Base-by-base conservation (phyloP, 768 basidiomycete genomes). In the Russula vinacea region DNA sequence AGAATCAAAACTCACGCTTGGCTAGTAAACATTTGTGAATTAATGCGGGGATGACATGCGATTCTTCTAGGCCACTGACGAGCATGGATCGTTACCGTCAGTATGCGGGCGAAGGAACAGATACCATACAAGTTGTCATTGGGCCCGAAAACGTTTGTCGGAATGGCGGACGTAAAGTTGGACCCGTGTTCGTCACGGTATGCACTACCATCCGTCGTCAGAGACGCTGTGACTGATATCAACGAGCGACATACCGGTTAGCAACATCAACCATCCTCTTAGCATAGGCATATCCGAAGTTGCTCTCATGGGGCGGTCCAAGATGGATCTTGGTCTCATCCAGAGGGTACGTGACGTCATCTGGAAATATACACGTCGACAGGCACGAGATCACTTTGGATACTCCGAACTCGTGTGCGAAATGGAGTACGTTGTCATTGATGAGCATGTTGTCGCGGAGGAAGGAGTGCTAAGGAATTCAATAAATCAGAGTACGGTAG, bases 311-410 rank as follows among this genome's bases (percentile, higher is more conserved):
- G 7, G 95, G 95, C 24, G 91, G 92, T 22, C 95, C 95, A 40
- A 82, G 80, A 75, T 98, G 96, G 62, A 98, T 88, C 78, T 94
- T 95, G 69, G 81, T 84, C 77, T 98, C 95, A 69, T 93, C 90
- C 32, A 98, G 83, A 16, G 95, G 96, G 74, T 95, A 97, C 58
- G 85, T 82, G 68, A 95, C 94, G 74, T 94, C 90, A 76, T 98
- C 95, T 0, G 95, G 95, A 80, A 95, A 98, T 52, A 98, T 93
- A 73, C 95, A 98, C 47, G 96, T 98, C 11, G 95, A 97, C 44
- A 98, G 84, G 72, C 95, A 98, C 14, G 95, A 97, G 62, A 98
- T 88, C 69, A 96, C 81, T 76, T 97, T 98, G 67, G 82, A 69
- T 24, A 81, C 81, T 56, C 84, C 79, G 70, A 80, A 77, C 67